These are phyloP conservation scores for Tubosaeta brunneosetosa DNA, from an alignment of 768 basidiomycete genomes.

Conservation along the genomic window DNA sequence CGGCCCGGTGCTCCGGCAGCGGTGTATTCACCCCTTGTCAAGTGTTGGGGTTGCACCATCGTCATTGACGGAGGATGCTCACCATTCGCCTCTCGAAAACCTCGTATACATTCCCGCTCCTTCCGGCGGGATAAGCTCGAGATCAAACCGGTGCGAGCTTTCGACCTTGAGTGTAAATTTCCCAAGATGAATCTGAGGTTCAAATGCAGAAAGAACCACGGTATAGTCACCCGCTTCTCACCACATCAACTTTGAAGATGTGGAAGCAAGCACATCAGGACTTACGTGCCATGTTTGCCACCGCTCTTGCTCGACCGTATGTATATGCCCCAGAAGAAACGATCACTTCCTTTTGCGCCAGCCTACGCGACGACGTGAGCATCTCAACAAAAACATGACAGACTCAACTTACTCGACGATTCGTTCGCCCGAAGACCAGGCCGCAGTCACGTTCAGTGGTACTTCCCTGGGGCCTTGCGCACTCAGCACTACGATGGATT, in stretches of 20 bases:
- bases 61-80: conserved; percentile 15
- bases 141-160: conserved; percentile 54
- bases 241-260: neutral
- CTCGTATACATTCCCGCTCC: conserved; percentile 89
- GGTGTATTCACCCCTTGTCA: conserved; percentile 46
- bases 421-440: conserved; percentile 74
- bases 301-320: conserved; percentile 63
- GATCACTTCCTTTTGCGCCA: conserved; percentile 63
- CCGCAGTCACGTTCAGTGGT: conserved; percentile 66
- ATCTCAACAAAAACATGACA: neutral
- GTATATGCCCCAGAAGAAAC: conserved; percentile 77
- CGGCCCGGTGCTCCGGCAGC: conserved; percentile 71
- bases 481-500: conserved; percentile 40
- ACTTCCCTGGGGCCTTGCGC: conserved; percentile 58
- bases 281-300: conserved; percentile 52
- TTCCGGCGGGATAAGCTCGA: conserved; percentile 71
- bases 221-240: conserved; percentile 64
- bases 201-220: conserved; percentile 80
- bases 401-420: conserved; percentile 60
- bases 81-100: conserved; percentile 71
- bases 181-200: conserved; percentile 59
- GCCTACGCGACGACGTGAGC: conserved; percentile 27
- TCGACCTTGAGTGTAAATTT: conserved; percentile 61
- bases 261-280: neutral
- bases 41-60: neutral